Conservation (phyloP, 2,329 filamentous ascomycete genomes). For the Colletotrichum sojae region DNA sequence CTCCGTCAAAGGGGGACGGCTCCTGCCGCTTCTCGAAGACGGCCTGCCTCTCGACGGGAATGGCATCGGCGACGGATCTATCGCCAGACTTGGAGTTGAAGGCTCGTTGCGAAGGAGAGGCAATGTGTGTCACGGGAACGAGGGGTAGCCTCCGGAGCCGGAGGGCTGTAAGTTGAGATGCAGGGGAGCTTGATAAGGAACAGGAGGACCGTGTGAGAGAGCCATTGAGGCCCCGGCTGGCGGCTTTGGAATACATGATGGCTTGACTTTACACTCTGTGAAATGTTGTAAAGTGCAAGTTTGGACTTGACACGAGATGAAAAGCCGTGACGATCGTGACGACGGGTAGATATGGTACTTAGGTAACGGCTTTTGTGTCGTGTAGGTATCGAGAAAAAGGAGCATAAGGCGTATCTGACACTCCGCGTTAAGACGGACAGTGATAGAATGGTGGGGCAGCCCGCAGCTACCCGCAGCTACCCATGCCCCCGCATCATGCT, state of each 20-base stretch:
- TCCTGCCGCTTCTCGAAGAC: conserved; percentile 36
- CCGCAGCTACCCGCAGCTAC: conserved; percentile 43
- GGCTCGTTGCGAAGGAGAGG: conserved; percentile 1
- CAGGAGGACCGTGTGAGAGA: conserved; percentile 15
- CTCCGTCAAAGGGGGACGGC: conserved; percentile 66
- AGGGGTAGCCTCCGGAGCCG: conserved; percentile 30
- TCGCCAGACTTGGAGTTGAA: conserved; percentile 36
- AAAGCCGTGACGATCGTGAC: neutral
- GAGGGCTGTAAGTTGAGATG: conserved; percentile 36
- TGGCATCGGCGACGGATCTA: conserved; percentile 41
- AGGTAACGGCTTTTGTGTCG: conserved; percentile 1
- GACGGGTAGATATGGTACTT: neutral
- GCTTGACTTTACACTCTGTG: neutral
- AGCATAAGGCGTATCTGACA: conserved; percentile 39
- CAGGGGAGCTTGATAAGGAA: conserved; percentile 24
- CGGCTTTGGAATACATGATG: conserved; percentile 29
- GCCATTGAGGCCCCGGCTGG: conserved; percentile 33
- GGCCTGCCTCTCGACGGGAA: conserved; percentile 37
- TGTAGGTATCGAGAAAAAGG: conserved; percentile 35
- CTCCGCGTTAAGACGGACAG: conserved; percentile 8
- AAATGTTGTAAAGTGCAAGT: neutral
- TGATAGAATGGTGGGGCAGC: conserved; percentile 28
- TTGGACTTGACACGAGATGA: neutral
- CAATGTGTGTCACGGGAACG: conserved; percentile 1
- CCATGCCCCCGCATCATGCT: conserved; percentile 39